These are phyloP conservation scores for Aspergillus ochraceus DNA, from an alignment of 2,329 filamentous ascomycete genomes.

Conservation along the genomic window DNA sequence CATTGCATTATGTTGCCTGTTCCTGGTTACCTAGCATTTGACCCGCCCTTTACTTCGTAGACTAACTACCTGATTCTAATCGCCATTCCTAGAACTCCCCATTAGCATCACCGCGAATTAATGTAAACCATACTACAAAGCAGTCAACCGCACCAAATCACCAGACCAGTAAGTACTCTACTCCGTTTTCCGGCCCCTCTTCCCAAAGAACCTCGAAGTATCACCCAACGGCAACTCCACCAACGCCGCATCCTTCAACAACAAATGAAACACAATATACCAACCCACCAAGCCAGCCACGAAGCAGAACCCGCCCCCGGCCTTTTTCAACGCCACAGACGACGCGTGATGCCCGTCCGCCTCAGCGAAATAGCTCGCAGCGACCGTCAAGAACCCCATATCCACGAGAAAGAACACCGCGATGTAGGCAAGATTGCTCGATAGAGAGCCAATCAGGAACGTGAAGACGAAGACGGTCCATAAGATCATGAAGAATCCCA, in stretches of 20 bases:
- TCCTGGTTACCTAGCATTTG: background rate
- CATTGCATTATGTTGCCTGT: no score
- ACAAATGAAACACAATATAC: slow-evolving; percentile 46
- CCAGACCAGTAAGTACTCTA: background rate
- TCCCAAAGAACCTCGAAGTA: slow-evolving; percentile 42
- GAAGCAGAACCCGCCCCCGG: slow-evolving; percentile 50
- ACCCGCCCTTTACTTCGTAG: background rate
- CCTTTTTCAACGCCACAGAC: slow-evolving; percentile 42
- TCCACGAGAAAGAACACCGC: slow-evolving; percentile 51
- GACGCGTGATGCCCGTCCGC: slow-evolving; percentile 43
- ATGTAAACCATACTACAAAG: no score
- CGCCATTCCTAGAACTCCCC: background rate
- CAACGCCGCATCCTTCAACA: slow-evolving; percentile 40
- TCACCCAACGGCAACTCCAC: slow-evolving; percentile 45
- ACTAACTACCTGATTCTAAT: background rate
- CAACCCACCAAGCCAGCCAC: slow-evolving; percentile 48
- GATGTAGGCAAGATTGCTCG: slow-evolving; percentile 50
- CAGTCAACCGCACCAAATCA: no score
- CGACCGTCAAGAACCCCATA: slow-evolving; percentile 45
- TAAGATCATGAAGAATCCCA: slow-evolving; percentile 52
- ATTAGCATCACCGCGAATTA: background rate
- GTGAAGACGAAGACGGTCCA: slow-evolving; percentile 51
- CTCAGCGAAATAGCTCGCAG: slow-evolving; percentile 47
- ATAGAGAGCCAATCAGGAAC: slow-evolving; percentile 48
- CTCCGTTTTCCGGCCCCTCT: slow-evolving; percentile 18